Evolutionary conservation across 257 asterid genomes (phyloP).

Genomic region (Jacaranda copaia): DNA sequence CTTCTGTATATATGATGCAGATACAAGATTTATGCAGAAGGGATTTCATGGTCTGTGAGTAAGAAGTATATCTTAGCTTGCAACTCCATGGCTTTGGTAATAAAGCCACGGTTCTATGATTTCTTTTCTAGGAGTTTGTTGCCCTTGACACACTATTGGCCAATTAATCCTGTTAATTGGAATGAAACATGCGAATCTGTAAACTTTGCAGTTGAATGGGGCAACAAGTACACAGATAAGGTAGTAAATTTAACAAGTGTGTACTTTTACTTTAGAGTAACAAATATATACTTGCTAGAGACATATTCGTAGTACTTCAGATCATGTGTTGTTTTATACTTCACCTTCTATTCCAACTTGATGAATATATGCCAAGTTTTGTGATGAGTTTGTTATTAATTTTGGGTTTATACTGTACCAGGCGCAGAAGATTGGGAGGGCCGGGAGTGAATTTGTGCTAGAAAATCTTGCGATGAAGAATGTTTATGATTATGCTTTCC

Average conservation of each 20-base stretch:
- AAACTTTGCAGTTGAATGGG: slow-evolving; percentile 89
- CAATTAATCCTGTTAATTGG: slow-evolving; percentile 62
- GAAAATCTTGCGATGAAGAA: slow-evolving; percentile 66
- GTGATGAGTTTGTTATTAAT: no score
- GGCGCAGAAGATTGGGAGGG: slow-evolving; percentile 81
- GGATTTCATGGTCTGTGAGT: slow-evolving; percentile 90
- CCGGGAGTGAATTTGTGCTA: slow-evolving; percentile 74
- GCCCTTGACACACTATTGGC: slow-evolving; percentile 86
- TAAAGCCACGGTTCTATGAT: slow-evolving; percentile 70
- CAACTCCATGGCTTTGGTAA: slow-evolving; percentile 70
- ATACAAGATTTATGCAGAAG: slow-evolving; percentile 86
- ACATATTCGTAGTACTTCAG: no score
- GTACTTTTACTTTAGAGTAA: no score
- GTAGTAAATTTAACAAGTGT: slow-evolving; percentile 33
- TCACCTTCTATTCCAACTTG: no score
- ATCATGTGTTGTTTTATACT: no score
- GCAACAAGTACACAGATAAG: slow-evolving; percentile 69
- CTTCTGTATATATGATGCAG: slow-evolving; percentile 43
- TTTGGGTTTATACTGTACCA: slow-evolving; percentile 28
- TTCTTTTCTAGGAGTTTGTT: slow-evolving; percentile 80
- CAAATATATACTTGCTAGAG: background rate
- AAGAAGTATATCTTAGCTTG: slow-evolving; percentile 88
- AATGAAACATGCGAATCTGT: slow-evolving; percentile 57
- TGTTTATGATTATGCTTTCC: slow-evolving; percentile 81
- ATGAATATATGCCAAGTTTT: no score